Evolutionary conservation across 2,329 filamentous ascomycete genomes (phyloP).

Genomic region (Talaromyces marneffei): DNA sequence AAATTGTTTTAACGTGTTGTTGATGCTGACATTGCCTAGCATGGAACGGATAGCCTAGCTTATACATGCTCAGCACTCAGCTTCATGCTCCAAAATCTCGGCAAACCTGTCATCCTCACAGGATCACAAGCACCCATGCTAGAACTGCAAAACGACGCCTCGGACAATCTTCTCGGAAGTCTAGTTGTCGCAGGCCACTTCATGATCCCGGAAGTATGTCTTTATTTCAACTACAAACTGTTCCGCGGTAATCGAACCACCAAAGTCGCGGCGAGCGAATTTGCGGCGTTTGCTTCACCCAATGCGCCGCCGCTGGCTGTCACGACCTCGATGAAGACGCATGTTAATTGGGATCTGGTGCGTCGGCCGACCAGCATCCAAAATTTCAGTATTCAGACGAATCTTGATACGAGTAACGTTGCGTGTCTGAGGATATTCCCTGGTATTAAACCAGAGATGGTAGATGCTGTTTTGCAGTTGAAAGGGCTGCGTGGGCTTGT

Average conservation of each 20-base stretch:
- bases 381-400: slow-evolving; percentile 66
- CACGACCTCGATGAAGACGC: slow-evolving; percentile 73
- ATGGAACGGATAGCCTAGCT: slow-evolving; percentile 83
- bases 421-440: slow-evolving; percentile 87
- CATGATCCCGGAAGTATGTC: slow-evolving; percentile 84
- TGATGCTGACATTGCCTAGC: slow-evolving; percentile 29
- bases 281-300: slow-evolving; percentile 82
- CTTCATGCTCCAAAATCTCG: slow-evolving; percentile 87
- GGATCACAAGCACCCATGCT: slow-evolving; percentile 81
- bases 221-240: slow-evolving; percentile 89
- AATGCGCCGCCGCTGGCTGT: slow-evolving; percentile 76
- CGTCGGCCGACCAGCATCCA: slow-evolving; percentile 67
- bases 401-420: slow-evolving; percentile 79
- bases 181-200: slow-evolving; percentile 89
- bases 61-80: slow-evolving; percentile 87
- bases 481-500: slow-evolving; percentile 75
- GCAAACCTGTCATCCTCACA: slow-evolving; percentile 85
- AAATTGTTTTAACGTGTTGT: background rate
- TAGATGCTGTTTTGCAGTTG: slow-evolving; percentile 72
- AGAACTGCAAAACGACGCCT: slow-evolving; percentile 82
- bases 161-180: slow-evolving; percentile 82
- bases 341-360: slow-evolving; percentile 74
- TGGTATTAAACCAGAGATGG: slow-evolving; percentile 88
- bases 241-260: slow-evolving; percentile 84
- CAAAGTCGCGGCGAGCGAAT: slow-evolving; percentile 80